Base-by-base conservation (phyloP, 192 early-diverging fungal species). In the Podila clonocystis region DNA sequence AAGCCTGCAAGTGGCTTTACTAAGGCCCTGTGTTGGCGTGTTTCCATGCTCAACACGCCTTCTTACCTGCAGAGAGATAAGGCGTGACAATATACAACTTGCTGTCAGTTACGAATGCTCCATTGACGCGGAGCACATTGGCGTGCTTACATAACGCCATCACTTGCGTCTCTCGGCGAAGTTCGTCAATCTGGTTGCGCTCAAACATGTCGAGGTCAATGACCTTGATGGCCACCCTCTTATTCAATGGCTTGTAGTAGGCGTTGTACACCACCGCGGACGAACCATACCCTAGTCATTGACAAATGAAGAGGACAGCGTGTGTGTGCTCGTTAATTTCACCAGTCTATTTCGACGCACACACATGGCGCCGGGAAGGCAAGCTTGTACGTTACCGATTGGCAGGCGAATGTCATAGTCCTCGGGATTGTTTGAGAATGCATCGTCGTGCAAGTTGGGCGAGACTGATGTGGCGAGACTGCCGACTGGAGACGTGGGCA, bases 131-230 rank as follows among this genome's bases (percentile, higher is more conserved):
- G 34, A 96, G 82, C 22, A 96, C 89, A 69, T 96, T 95, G 13
- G 90, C 89, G 72, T 96, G 95, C 62, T 93, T 94, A 38, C 92
- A 95, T 34, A 96, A 68, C 6, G 90, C 89, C 95, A 96, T 96
- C 59, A 94, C 90, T 52, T 93, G 90, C 28, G 95, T 95, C 83
- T 96, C 95, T 70, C 94, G 70, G 31, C 95, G 74, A 36, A 96
- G 87, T 84, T 96, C 95, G 76, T 96, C 95, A 76, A 96, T 96
- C 82, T 96, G 95, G 74, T 94, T 94, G 22, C 95, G 83, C 72
- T 95, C 94, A 91, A 96, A 96, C 87, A 90, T 90, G 75, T 96
- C 95, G 75, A 96, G 80, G 75, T 96, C 94, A 84, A 96, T 95
- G 67, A 95, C 90, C 70, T 96, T 96, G 55, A 95, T 87, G 15